Evolutionary conservation across 1,284 basidiomycete genomes (phyloP).

Genomic region (Jaminaea rosea): DNA sequence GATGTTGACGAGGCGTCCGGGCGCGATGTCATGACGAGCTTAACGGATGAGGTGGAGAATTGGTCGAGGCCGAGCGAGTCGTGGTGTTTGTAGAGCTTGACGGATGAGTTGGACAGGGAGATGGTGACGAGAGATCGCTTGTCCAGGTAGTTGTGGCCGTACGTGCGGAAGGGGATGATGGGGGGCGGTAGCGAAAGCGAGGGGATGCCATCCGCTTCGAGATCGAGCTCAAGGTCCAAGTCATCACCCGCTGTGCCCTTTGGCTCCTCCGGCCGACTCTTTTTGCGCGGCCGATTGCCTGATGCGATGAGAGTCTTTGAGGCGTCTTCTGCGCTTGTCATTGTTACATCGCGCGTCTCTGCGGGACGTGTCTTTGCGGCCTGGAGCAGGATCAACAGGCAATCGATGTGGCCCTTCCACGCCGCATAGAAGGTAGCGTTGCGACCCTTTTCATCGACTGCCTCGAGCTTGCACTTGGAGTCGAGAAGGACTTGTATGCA

Average conservation of each 20-base stretch:
- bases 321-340: background rate
- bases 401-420: slow-evolving; percentile 82
- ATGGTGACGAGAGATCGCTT: slow-evolving; percentile 79
- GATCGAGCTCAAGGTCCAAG: slow-evolving; percentile 29
- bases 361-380: slow-evolving; percentile 8
- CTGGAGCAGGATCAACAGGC: slow-evolving; percentile 51
- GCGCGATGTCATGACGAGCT: slow-evolving; percentile 79
- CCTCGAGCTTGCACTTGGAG: slow-evolving; percentile 66
- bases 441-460: slow-evolving; percentile 75
- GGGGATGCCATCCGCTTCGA: slow-evolving; percentile 72
- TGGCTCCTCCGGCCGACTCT: background rate
- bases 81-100: slow-evolving; percentile 40
- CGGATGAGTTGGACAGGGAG: slow-evolving; percentile 49
- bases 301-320: background rate
- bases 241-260: slow-evolving; percentile 10
- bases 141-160: slow-evolving; percentile 57
- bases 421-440: slow-evolving; percentile 87
- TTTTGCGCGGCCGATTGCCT: background rate
- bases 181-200: slow-evolving; percentile 89
- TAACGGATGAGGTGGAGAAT: slow-evolving; percentile 62
- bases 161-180: slow-evolving; percentile 70
- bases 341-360: background rate
- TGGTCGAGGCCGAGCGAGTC: slow-evolving; percentile 38
- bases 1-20: slow-evolving; percentile 67
- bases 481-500: slow-evolving; percentile 71